Evolutionary conservation across 305 asterid species (phyloP).

Genomic region (Fraxinus ornus): DNA sequence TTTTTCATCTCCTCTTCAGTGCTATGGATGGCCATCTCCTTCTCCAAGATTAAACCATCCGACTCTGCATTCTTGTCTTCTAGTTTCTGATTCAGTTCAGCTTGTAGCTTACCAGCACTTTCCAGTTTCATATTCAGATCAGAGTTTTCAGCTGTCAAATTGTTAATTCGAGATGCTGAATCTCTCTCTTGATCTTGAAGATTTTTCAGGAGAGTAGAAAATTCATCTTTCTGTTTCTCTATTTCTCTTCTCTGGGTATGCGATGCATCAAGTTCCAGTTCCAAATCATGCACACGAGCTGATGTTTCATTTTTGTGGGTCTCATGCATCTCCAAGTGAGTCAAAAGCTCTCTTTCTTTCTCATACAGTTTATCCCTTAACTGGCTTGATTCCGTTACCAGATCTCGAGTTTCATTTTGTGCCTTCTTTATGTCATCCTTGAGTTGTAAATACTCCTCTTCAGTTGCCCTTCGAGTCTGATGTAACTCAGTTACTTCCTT

Average conservation of each 20-base stretch:
- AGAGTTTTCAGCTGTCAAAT: slow-evolving; percentile 30
- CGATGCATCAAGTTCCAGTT: slow-evolving; percentile 55
- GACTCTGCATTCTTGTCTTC: slow-evolving; percentile 30
- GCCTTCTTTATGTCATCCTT: slow-evolving; percentile 38
- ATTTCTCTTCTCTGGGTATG: slow-evolving; percentile 52
- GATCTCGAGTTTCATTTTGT: slow-evolving; percentile 41
- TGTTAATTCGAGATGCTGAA: slow-evolving; percentile 44
- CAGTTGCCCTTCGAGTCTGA: slow-evolving; percentile 15
- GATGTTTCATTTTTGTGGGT: slow-evolving; percentile 41
- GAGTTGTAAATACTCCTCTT: slow-evolving; percentile 33
- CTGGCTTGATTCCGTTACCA: slow-evolving; percentile 38
- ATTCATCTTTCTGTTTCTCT: slow-evolving; percentile 62
- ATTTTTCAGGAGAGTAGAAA: slow-evolving; percentile 50
- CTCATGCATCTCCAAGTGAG: slow-evolving; percentile 40
- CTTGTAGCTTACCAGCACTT: slow-evolving; percentile 24
- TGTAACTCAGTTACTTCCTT: slow-evolving; percentile 20
- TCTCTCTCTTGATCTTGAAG: slow-evolving; percentile 59
- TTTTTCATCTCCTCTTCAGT: slow-evolving; percentile 30
- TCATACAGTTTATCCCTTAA: slow-evolving; percentile 42
- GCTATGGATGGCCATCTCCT: slow-evolving; percentile 27
- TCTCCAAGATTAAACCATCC: slow-evolving; percentile 24
- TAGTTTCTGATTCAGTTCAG: slow-evolving; percentile 35
- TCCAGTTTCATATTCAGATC: slow-evolving; percentile 1
- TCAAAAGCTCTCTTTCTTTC: slow-evolving; percentile 48
- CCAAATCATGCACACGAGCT: slow-evolving; percentile 56